Base-by-base conservation (phyloP, 257 asterid genomes). In the Haberlea rhodopensis region DNA sequence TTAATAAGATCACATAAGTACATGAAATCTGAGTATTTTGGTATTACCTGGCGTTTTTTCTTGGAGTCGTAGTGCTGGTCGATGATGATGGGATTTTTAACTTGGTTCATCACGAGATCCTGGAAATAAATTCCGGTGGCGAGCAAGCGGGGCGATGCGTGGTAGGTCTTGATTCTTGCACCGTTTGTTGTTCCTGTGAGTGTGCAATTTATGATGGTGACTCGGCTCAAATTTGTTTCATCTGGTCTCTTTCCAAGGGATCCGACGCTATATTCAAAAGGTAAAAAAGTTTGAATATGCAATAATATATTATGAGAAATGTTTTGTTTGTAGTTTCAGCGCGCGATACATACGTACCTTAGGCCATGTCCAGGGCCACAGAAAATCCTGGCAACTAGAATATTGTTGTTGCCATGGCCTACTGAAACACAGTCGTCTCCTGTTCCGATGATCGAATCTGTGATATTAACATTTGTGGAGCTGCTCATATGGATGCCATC, bases 281-380 rank as follows among this genome's bases (percentile, higher is more conserved):
- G 9, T 5, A 24, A 15, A 55, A 25, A 55, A 23, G 26, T 28
- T 53, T n/a, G n/a, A n/a, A n/a, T n/a, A n/a, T n/a, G n/a, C n/a
- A n/a, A n/a, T n/a, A n/a, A n/a, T n/a, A n/a, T n/a, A n/a, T n/a
- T n/a, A n/a, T n/a, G n/a, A n/a, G n/a, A n/a, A n/a, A n/a, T n/a
- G n/a, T n/a, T n/a, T n/a, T n/a, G n/a, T n/a, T n/a, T n/a, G n/a
- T n/a, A n/a, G n/a, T n/a, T n/a, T n/a, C n/a, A n/a, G n/a, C n/a
- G n/a, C n/a, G n/a, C n/a, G n/a, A n/a, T n/a, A n/a, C n/a, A n/a
- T n/a, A 54, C 1, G 13, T 65, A 79, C 89, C 86, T 80, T 63
- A 86, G 65, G 29, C 90, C 95, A 18, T 86, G 90, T 23, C 95
- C 95, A 1, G 90, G 88, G 25, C 92, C 89, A 19, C 89, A 84